Conservation (phyloP, 495 filamentous ascomycete genomes). For the Neurospora cerealis region DNA sequence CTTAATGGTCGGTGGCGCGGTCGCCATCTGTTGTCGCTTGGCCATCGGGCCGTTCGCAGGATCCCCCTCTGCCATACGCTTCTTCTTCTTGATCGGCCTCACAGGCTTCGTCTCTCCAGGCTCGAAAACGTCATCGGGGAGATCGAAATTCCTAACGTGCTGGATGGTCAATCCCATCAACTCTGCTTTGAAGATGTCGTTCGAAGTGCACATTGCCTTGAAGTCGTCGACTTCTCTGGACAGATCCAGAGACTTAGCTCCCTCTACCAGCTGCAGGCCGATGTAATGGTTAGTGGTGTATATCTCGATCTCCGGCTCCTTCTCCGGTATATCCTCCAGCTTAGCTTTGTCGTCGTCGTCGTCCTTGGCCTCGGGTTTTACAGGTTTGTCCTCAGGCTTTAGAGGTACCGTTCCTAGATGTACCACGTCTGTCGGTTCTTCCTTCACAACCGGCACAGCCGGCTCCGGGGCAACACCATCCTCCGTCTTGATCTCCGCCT, state of each 20-base stretch:
- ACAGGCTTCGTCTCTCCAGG: conserved; percentile 63
- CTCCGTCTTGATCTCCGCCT: conserved; percentile 28
- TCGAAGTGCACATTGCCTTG: conserved; percentile 56
- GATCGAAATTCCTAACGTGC: conserved; percentile 68
- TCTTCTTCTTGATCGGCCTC: conserved; percentile 45
- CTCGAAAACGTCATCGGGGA: conserved; percentile 84
- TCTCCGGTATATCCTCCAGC: conserved; percentile 16
- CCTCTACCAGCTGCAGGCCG: conserved; percentile 26
- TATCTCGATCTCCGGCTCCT: conserved; percentile 10
- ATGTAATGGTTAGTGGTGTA: conserved; percentile 29
- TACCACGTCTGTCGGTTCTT: conserved; percentile 2
- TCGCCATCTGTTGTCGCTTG: conserved; percentile 24
- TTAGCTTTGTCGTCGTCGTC: conserved; percentile 7
- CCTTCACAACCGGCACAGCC: conserved; percentile 5
- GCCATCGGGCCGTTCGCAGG: conserved; percentile 6
- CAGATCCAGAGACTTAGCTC: conserved; percentile 52
- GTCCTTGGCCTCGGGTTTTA: conserved; percentile 8
- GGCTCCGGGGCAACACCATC: background rate
- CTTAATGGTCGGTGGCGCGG: conserved; percentile 14
- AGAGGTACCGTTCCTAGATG: conserved; percentile 1
- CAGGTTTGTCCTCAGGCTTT: background rate
- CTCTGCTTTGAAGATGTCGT: conserved; percentile 49
- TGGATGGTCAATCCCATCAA: conserved; percentile 58
- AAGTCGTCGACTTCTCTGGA: conserved; percentile 66
- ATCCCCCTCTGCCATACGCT: conserved; percentile 19